Evolutionary conservation across 345 rosid species (phyloP).

Genomic region (Crucihimalaya himalaica): DNA sequence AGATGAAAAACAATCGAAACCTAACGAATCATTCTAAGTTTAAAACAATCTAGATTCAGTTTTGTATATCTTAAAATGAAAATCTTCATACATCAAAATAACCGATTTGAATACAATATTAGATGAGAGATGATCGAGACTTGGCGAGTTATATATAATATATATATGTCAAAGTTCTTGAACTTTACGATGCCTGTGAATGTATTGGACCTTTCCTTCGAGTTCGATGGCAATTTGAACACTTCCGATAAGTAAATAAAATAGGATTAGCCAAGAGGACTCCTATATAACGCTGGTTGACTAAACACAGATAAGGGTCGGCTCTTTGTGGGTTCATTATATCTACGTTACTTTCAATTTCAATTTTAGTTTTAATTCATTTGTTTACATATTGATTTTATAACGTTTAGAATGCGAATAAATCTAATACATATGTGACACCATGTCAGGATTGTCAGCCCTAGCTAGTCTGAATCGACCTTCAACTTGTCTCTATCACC

Average conservation of each 20-base stretch:
- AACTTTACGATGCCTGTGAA: background rate
- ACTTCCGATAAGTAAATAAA: background rate
- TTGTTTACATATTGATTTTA: background rate
- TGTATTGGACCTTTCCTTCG: background rate
- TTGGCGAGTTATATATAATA: background rate
- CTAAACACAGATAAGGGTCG: conserved; percentile 32
- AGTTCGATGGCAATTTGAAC: background rate
- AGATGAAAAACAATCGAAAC: no score
- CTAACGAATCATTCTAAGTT: no score
- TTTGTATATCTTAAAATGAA: background rate
- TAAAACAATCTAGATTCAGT: background rate
- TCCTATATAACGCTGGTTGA: no score
- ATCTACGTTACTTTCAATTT: conserved; percentile 19
- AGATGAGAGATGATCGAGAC: background rate
- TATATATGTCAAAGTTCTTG: background rate
- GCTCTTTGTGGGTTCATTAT: conserved; percentile 26
- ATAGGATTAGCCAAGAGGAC: no score
- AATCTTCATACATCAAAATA: background rate
- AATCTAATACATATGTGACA: conserved; percentile 28
- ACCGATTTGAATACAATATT: no score
- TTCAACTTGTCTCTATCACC: conserved; percentile 24
- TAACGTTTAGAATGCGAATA: conserved; percentile 4
- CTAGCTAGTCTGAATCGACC: conserved; percentile 6
- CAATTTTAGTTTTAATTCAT: background rate
- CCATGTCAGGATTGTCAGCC: conserved; percentile 30